Percentiles rank a stretch among this genome's conserved stretches.
phyloP scores from a whole-genome alignment of 106 monocot species.

The Dendrobium huoshanense region DNA sequence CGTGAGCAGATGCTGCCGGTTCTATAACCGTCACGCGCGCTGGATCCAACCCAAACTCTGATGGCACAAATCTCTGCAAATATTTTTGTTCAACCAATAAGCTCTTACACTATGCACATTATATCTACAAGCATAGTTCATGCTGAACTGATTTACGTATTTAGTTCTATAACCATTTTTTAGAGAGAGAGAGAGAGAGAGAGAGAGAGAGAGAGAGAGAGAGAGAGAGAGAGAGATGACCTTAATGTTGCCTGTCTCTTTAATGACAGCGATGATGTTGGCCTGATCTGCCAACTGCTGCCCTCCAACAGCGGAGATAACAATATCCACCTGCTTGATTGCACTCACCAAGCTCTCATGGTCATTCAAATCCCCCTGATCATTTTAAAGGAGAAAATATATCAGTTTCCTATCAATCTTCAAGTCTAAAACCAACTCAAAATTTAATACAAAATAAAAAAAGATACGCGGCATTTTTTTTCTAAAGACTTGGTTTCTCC shows the following conservation, averaged over 20 bases:
- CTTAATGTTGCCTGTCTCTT: constrained; percentile 45
- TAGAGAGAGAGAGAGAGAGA: background rate
- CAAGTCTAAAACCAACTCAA: background rate
- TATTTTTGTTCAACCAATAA: background rate
- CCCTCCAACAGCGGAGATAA: constrained; percentile 35
- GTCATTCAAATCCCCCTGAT: constrained; percentile 39
- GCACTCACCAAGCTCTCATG: constrained; percentile 45
- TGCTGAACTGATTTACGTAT: too few relatives aligned
- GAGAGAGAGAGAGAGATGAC: constrained; percentile 5
- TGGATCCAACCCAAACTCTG: constrained; percentile 66
- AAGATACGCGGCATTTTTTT: too few relatives aligned
- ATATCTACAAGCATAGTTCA: background rate
- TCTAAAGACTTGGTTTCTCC: too few relatives aligned
- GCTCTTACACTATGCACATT: background rate
- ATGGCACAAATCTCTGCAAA: constrained; percentile 39
- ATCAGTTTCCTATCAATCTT: background rate
- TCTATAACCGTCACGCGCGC: constrained; percentile 35
- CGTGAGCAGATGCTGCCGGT: constrained; percentile 29
- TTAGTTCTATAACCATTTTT: too few relatives aligned
- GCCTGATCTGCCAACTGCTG: constrained; percentile 20
- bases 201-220: too few relatives aligned
- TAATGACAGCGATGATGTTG: constrained; percentile 39
- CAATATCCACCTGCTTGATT: constrained; percentile 45
- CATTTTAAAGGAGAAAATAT: background rate
- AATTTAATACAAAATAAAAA: too few relatives aligned